These are phyloP conservation scores for Penicillium sp. DNA, from an alignment of 2,329 filamentous ascomycete genomes.

Conservation along the genomic window DNA sequence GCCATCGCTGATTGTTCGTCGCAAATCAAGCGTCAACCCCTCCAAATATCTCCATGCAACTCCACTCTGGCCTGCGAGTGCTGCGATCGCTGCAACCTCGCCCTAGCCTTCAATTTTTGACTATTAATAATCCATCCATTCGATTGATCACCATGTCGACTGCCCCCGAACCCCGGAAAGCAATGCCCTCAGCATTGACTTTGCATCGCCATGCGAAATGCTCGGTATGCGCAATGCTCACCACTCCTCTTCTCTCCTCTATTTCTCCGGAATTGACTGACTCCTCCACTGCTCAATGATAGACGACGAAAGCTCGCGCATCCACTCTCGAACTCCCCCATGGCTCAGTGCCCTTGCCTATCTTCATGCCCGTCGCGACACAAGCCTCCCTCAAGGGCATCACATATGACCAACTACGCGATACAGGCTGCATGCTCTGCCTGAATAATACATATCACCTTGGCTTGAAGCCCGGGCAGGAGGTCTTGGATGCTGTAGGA, in stretches of 20 bases:
- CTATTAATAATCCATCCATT: neutral
- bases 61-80: neutral
- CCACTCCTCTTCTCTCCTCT: no score
- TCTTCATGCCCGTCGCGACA: slow-evolving; percentile 99
- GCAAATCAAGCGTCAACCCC: neutral
- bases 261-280: no score
- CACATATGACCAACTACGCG: slow-evolving; percentile 88
- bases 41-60: slow-evolving; percentile 23
- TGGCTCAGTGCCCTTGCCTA: slow-evolving; percentile 84
- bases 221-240: slow-evolving; percentile 71
- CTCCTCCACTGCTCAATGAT: slow-evolving; percentile 6
- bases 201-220: slow-evolving; percentile 80
- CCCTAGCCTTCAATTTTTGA: slow-evolving; percentile 6
- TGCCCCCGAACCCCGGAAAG: slow-evolving; percentile 27
- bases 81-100: slow-evolving; percentile 10
- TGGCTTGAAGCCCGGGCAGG: slow-evolving; percentile 91
- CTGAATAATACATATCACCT: slow-evolving; percentile 98
- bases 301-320: slow-evolving; percentile 94
- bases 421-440: slow-evolving; percentile 86
- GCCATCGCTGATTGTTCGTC: neutral
- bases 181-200: slow-evolving; percentile 66
- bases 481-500: slow-evolving; percentile 81
- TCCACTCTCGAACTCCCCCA: slow-evolving; percentile 87
- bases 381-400: slow-evolving; percentile 94
- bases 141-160: slow-evolving; percentile 34